phyloP scores from a whole-genome alignment of 2,329 filamentous ascomycete genomes.

The Trichothecium roseum region DNA sequence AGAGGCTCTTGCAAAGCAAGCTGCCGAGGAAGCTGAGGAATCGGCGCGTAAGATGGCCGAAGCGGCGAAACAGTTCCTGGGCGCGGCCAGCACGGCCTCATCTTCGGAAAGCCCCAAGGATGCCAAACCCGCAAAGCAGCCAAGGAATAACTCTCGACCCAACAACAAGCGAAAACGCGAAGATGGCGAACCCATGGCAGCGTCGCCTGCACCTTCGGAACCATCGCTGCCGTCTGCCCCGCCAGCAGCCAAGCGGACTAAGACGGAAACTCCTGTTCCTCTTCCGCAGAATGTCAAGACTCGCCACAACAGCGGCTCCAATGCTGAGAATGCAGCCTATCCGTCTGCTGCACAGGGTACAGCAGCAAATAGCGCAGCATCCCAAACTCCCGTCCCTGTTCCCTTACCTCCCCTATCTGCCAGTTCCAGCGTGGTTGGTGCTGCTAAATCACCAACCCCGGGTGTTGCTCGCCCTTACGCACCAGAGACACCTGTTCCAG shows the following conservation, averaged over 20 bases:
- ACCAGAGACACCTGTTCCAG: slow-evolving; percentile 24
- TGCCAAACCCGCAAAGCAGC: slow-evolving; percentile 9
- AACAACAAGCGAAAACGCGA: slow-evolving; percentile 37
- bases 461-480: slow-evolving; percentile 14
- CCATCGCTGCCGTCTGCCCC: slow-evolving; percentile 14
- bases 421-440: slow-evolving; percentile 3
- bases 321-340: background rate
- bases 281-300: slow-evolving; percentile 21
- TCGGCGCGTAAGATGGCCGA: slow-evolving; percentile 42
- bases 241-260: slow-evolving; percentile 38
- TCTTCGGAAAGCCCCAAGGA: slow-evolving; percentile 17
- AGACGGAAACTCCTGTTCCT: slow-evolving; percentile 47
- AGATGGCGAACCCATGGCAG: slow-evolving; percentile 8
- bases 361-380: slow-evolving; percentile 12
- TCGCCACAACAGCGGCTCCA: background rate
- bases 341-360: too few relatives aligned
- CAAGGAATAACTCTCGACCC: slow-evolving; percentile 19
- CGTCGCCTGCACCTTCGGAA: too few relatives aligned
- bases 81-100: slow-evolving; percentile 12
- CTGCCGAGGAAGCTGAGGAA: slow-evolving; percentile 52
- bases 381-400: slow-evolving; percentile 33
- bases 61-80: slow-evolving; percentile 34
- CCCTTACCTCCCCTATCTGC: slow-evolving; percentile 20
- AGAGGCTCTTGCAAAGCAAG: slow-evolving; percentile 51
- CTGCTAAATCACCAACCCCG: slow-evolving; percentile 18